A percentile compares a stretch with the other conserved stretches of the same genome.
phyloP scores from a whole-genome alignment of 1,284 basidiomycete genomes.

The Athelia psychrophila region DNA sequence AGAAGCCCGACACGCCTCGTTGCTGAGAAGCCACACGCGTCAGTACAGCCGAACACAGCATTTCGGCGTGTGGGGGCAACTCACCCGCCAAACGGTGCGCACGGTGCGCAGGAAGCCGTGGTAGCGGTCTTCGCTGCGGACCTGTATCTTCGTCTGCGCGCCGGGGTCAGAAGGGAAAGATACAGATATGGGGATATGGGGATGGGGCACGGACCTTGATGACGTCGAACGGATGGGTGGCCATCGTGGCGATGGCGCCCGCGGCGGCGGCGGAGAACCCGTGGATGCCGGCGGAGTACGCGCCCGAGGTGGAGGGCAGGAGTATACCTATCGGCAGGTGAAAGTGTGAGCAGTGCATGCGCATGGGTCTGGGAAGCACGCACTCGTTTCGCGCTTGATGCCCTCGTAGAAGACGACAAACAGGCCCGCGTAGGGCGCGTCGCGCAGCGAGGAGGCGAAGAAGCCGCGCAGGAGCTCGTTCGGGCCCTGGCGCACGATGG shows the following conservation, averaged over 20 bases:
- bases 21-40: constrained; percentile 50
- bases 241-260: constrained; percentile 76
- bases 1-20: not conserved
- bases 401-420: constrained; percentile 93
- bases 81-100: constrained; percentile 64
- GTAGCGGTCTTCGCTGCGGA: constrained; percentile 72
- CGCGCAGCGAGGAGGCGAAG: constrained; percentile 85
- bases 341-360: no score
- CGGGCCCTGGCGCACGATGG: constrained; percentile 71
- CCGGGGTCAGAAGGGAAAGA: no score
- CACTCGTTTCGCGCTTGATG: constrained; percentile 71
- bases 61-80: constrained; percentile 41
- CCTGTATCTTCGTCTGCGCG: constrained; percentile 83
- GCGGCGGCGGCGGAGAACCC: constrained; percentile 69
- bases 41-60: constrained; percentile 46
- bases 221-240: constrained; percentile 89
- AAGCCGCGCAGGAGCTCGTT: constrained; percentile 88
- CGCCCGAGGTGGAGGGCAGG: constrained; percentile 36
- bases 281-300: constrained; percentile 48
- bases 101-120: constrained; percentile 67
- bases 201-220: constrained; percentile 75
- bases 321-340: no score
- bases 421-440: constrained; percentile 95
- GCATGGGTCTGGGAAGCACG: no score
- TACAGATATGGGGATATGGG: constrained; percentile 6